Conservation (phyloP, 2,329 filamentous ascomycete genomes). For the Aspergillus tamarii region DNA sequence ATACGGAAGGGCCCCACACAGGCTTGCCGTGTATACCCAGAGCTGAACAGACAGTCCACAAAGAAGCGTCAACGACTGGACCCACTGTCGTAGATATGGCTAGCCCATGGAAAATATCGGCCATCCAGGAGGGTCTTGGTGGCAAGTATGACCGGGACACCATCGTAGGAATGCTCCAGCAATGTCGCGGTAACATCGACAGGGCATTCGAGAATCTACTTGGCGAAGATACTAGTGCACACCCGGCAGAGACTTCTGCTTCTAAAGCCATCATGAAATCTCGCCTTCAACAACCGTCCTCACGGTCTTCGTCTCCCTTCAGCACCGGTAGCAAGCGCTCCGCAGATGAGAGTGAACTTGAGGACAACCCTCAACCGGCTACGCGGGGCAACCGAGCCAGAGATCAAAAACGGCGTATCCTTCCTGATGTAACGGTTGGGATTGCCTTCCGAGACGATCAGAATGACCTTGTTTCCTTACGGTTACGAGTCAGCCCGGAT, state of each 20-base stretch:
- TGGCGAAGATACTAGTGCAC: slow-evolving; percentile 45
- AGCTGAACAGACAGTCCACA: slow-evolving; percentile 12
- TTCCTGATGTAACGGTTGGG: slow-evolving; percentile 44
- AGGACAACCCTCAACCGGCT: slow-evolving; percentile 37
- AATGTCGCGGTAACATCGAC: slow-evolving; percentile 58
- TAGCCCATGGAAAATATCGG: slow-evolving; percentile 59
- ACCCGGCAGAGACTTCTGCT: slow-evolving; percentile 24
- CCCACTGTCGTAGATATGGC: slow-evolving; percentile 41
- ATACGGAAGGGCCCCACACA: slow-evolving; percentile 60
- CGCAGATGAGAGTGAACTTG: slow-evolving; percentile 43
- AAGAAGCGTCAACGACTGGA: slow-evolving; percentile 17
- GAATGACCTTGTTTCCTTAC: slow-evolving; percentile 43
- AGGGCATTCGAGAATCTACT: slow-evolving; percentile 56
- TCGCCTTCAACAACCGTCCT: slow-evolving; percentile 36
- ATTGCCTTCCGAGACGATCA: slow-evolving; percentile 42
- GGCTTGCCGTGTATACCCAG: slow-evolving; percentile 55
- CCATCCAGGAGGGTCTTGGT: slow-evolving; percentile 56
- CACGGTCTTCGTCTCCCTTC: slow-evolving; percentile 46
- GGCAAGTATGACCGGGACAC: slow-evolving; percentile 53
- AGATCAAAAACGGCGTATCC: slow-evolving; percentile 36
- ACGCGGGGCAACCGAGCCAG: slow-evolving; percentile 31
- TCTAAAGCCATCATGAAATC: slow-evolving; percentile 34
- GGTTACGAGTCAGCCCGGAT: slow-evolving; percentile 37
- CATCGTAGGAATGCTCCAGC: slow-evolving; percentile 57
- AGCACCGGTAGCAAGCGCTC: slow-evolving; percentile 48